Evolutionary conservation across 768 basidiomycete genomes (phyloP).

Genomic region (Phylloporus arenicola): DNA sequence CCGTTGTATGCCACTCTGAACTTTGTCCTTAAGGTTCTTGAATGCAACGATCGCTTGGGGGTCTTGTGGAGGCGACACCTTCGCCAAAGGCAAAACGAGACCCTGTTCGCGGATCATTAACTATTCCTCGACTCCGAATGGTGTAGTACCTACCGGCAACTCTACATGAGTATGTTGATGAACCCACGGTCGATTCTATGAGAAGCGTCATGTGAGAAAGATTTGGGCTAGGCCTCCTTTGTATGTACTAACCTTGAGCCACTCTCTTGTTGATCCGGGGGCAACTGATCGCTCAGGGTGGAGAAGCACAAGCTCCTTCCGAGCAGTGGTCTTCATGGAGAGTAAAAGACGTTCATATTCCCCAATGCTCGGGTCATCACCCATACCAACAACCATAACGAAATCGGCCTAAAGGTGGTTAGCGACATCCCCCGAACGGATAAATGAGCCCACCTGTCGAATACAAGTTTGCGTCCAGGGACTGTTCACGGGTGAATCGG

Average conservation of each 20-base stretch:
- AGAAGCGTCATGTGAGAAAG: constrained; percentile 3
- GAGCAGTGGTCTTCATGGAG: constrained; percentile 96
- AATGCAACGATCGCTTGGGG: constrained; percentile 84
- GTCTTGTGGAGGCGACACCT: constrained; percentile 62
- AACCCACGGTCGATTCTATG: constrained; percentile 88
- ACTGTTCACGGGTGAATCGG: constrained; percentile 89
- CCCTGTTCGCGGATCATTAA: constrained; percentile 43
- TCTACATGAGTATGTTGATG: constrained; percentile 97
- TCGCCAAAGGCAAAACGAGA: constrained; percentile 58
- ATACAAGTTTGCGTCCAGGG: constrained; percentile 99
- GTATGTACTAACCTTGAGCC: constrained; percentile 72
- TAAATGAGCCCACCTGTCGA: constrained; percentile 57
- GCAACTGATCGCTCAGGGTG: constrained; percentile 87
- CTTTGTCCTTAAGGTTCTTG: constrained; percentile 88
- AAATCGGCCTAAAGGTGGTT: constrained; percentile 65
- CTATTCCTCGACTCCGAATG: background rate
- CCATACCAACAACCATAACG: constrained; percentile 91
- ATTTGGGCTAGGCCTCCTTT: background rate
- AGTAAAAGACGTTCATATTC: constrained; percentile 92
- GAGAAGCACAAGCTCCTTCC: constrained; percentile 91
- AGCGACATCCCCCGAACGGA: constrained; percentile 3
- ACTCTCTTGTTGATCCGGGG: constrained; percentile 90
- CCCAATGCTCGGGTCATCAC: constrained; percentile 83
- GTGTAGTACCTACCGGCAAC: constrained; percentile 53
- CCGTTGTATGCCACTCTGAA: constrained; percentile 83